A percentile compares a stretch with the other conserved stretches of the same genome.
Evolutionary conservation across 2,329 filamentous ascomycete species (phyloP).

Genomic region (Alternaria consortialis): DNA sequence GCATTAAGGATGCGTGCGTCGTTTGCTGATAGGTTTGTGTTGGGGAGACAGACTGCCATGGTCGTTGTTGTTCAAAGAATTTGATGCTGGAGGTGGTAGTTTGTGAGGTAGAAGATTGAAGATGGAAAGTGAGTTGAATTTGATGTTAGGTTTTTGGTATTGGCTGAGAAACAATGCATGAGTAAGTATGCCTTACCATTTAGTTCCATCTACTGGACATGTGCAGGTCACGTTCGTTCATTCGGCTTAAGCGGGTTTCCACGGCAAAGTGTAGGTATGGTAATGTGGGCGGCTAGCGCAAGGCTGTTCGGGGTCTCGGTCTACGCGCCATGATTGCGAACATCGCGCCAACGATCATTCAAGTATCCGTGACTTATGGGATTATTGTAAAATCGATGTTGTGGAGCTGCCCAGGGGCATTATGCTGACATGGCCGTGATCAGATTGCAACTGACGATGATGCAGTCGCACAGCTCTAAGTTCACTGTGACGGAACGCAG

Average conservation of each 20-base stretch:
- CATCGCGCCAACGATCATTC: neutral
- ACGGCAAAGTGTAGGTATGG: conserved; percentile 17
- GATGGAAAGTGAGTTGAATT: neutral
- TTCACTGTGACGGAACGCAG: neutral
- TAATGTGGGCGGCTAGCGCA: neutral
- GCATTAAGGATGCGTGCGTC: conserved; percentile 51
- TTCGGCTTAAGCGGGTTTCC: conserved; percentile 30
- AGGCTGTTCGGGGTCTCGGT: neutral
- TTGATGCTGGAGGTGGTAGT: neutral
- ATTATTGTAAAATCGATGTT: neutral
- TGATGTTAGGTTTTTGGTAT: neutral
- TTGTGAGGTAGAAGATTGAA: neutral
- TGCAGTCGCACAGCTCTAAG: neutral
- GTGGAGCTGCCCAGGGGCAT: neutral
- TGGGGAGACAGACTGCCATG: conserved; percentile 53
- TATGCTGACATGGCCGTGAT: neutral
- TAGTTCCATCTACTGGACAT: neutral
- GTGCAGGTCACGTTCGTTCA: conserved; percentile 11
- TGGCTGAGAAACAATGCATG: neutral
- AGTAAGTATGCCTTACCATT: neutral
- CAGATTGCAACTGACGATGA: too few relatives aligned
- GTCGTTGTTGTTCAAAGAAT: neutral
- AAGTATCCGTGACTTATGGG: neutral
- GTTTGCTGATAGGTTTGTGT: conserved; percentile 54
- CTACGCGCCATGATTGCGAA: neutral